phyloP scores from a whole-genome alignment of 164 flowering plant species.

The Piper betle region DNA sequence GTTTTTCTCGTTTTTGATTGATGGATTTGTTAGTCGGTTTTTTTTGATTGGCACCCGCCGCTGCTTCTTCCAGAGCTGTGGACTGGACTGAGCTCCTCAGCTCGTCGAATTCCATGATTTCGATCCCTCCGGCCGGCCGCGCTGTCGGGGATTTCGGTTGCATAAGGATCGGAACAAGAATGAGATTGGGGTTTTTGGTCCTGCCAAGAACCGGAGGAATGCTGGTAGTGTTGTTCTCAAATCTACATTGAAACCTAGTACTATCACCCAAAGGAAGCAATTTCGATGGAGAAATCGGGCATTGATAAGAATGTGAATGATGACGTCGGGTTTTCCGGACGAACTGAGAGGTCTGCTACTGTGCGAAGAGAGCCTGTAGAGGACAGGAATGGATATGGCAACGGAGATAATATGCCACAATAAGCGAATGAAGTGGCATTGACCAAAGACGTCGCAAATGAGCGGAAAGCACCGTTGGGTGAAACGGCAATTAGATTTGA shows the following conservation, averaged over 20 bases:
- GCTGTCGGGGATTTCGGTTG: constrained; percentile 29
- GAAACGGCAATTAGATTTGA: not conserved
- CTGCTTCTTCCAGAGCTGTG: constrained; percentile 34
- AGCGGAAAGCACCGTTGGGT: not conserved
- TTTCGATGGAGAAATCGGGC: constrained; percentile 8
- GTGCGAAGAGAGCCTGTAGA: constrained; percentile 19
- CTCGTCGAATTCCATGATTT: constrained; percentile 28
- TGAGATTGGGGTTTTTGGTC: not conserved
- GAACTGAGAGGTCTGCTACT: constrained; percentile 5
- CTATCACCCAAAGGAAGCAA: constrained; percentile 9
- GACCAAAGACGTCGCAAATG: constrained; percentile 3
- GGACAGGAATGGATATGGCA: constrained; percentile 6
- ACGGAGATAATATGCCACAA: constrained; percentile 9
- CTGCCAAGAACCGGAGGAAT: constrained; percentile 17
- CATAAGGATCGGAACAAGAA: constrained; percentile 10
- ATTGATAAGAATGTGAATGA: constrained; percentile 26
- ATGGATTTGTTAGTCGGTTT: no score
- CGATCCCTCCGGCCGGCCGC: constrained; percentile 9
- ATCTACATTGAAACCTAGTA: constrained; percentile 6
- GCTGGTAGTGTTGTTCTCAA: constrained; percentile 2
- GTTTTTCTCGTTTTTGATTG: no score
- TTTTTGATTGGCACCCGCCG: no score
- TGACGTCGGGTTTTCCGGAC: constrained; percentile 6
- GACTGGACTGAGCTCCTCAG: constrained; percentile 90
- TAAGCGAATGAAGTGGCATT: constrained; percentile 1